Conservation (phyloP, 352 stramenopile genomes). For the Blastocystis sp. region DNA sequence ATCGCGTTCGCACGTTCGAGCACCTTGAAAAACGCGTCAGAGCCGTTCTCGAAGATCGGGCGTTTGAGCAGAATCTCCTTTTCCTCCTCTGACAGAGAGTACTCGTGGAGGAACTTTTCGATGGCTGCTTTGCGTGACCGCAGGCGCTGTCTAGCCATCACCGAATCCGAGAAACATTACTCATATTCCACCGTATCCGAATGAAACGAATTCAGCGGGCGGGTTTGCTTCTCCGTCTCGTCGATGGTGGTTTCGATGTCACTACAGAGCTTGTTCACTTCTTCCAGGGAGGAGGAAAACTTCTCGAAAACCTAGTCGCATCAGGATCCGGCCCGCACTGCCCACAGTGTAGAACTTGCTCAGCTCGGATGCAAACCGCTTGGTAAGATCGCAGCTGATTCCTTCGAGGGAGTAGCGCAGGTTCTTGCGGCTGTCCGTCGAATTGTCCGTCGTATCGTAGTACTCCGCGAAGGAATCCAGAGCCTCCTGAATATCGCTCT, state of each 20-base stretch:
- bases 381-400: slow-evolving; percentile 47
- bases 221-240: slow-evolving; percentile 41
- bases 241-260: slow-evolving; percentile 35
- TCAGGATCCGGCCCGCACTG: not conserved
- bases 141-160: not conserved
- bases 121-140: slow-evolving; percentile 14
- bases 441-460: slow-evolving; percentile 45
- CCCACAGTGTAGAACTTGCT: slow-evolving; percentile 16
- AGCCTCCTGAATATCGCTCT: slow-evolving; percentile 53
- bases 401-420: slow-evolving; percentile 45
- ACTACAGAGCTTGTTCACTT: slow-evolving; percentile 6
- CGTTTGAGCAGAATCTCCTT: not conserved
- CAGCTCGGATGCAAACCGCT: slow-evolving; percentile 52
- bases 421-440: slow-evolving; percentile 51
- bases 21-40: slow-evolving; percentile 16
- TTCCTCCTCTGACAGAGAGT: slow-evolving; percentile 24
- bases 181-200: slow-evolving; percentile 4
- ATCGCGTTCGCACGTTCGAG: not conserved
- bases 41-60: slow-evolving; percentile 35
- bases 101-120: slow-evolving; percentile 14
- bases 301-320: slow-evolving; percentile 60
- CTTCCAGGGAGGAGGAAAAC: slow-evolving; percentile 42
- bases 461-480: slow-evolving; percentile 59
- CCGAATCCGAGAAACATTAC: not conserved
- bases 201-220: slow-evolving; percentile 15